Evolutionary conservation across 352 stramenopile species (phyloP), one percentile per base, ranked within the genome.

Genomic region (Blastocystis sp.): DNA sequence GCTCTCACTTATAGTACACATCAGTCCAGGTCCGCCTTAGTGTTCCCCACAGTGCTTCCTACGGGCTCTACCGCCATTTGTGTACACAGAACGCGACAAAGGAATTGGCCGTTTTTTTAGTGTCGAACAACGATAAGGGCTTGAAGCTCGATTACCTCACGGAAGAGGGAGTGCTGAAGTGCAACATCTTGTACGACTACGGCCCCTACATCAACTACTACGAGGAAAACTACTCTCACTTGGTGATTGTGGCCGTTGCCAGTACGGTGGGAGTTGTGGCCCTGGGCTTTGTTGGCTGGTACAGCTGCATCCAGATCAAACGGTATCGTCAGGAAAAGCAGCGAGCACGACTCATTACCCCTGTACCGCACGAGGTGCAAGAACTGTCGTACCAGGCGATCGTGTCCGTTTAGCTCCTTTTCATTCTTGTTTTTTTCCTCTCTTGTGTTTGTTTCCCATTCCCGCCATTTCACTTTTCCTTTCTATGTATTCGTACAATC

Each of bases 401-500:
- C 14, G 48, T 14, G 6, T 17, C 14, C 0, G 48, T 57, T 57
- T 57, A 57, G 48, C 6, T 57, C 0, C 48, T 57, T 57, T 57
- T 17, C 48, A 57, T 17, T 57, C 28, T 57, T 76, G 66, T 1
- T 52, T 57, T 57, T 40, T 76, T 10, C 38, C 24, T 76, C 24
- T 59, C 0, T 76, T 4, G 48, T 38, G 14, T n/a, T 34, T 11
- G n/a, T 21, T 76, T 76, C 52, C 28, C 69, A 59, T 14, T 68
- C 61, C 40, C 42, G 28, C 52, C 52, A 10, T n/a, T 52, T 66
- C 60, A 60, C 24, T 52, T 81, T 64, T 38, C 17, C 66, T 54
- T 42, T 84, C 38, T 43, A 81, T 84, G 74, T 84, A 84, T 45
- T 69, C 74, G 6, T 84, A 84, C 48, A 84, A 63, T 68, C 60